Evolutionary conservation across 192 early-diverging fungal species (phyloP).

Genomic region (Jimgerdemannia flammicorona): DNA sequence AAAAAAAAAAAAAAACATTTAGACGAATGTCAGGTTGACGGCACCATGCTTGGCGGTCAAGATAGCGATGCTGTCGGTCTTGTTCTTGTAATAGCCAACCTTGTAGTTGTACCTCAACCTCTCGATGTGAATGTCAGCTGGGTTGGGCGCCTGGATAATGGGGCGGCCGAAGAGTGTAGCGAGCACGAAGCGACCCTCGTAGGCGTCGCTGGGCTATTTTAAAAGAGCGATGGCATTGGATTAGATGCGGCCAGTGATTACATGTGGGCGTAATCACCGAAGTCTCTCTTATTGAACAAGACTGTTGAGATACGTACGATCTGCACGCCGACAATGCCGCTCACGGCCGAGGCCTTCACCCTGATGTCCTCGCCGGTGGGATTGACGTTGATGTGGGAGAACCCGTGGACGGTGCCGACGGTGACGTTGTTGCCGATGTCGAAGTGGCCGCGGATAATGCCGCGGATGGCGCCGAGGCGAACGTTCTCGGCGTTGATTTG

Average conservation of each 20-base stretch:
- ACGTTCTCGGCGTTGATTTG: background rate
- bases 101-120: constrained; percentile 18
- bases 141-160: constrained; percentile 20
- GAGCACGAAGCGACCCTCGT: constrained; percentile 17
- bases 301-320: background rate
- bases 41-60: constrained; percentile 16
- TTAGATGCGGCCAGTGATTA: background rate
- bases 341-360: background rate
- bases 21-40: constrained; percentile 13
- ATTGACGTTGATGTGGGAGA: background rate
- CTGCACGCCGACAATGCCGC: background rate
- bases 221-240: background rate
- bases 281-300: no score
- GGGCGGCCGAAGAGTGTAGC: constrained; percentile 1
- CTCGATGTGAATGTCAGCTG: constrained; percentile 24
- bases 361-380: background rate
- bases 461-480: background rate
- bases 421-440: background rate
- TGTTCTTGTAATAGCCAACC: constrained; percentile 23
- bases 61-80: constrained; percentile 3
- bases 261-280: no score
- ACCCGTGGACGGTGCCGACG: background rate
- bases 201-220: constrained; percentile 18
- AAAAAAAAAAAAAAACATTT: constrained; percentile 13
- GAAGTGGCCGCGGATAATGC: background rate